Base-by-base conservation (phyloP, 169 alveolate species). In the Plasmodium fragile region DNA sequence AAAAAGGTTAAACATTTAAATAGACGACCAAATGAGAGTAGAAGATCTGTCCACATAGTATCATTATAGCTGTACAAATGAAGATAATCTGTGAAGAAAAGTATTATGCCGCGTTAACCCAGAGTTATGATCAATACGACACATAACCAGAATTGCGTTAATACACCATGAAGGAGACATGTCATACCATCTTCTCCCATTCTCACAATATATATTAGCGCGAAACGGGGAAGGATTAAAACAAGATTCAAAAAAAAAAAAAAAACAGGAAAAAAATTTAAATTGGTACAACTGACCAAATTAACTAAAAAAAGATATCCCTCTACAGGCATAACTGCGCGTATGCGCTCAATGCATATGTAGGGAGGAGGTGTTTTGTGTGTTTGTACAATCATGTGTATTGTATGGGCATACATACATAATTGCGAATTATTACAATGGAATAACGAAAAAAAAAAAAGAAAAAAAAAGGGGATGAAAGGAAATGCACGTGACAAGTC, bases 1-100 rank as follows among this genome's bases (percentile, higher is more conserved):
- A 69, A 87, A 25, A 32, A 87, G 53, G 75, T 25, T 87, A 41
- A 87, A 87, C 69, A 77, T 87, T 32, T 87, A 78, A 36, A 10
- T 30, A n/a, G 69, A 34, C 18, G 41, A 8, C 84, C n/a, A 1
- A 45, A 59, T 3, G 3, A 59, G 75, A 59, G 34, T 34, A 34
- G 34, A 59, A 18, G 30, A 18, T 45, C 18, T 45, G 55, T 13
- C 18, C 4, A 45, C 55, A 45, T 11, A 45, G 18, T 3, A n/a
- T 11, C 55, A 2, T 11, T 8, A n/a, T 11, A 45, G 55, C n/a
- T 45, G n/a, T 18, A 45, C 55, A 59, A 2, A 1, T 59, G 75
- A 59, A 22, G 34, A 18, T 13, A 22, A 3, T 18, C 10, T 59
- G 34, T 2, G 75, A 59, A 2, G 34, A 59, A 59, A 59, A 18